These are phyloP conservation scores for Talaromyces albobiverticillius DNA, from an alignment of 2,329 filamentous ascomycete species.

Conservation along the genomic window DNA sequence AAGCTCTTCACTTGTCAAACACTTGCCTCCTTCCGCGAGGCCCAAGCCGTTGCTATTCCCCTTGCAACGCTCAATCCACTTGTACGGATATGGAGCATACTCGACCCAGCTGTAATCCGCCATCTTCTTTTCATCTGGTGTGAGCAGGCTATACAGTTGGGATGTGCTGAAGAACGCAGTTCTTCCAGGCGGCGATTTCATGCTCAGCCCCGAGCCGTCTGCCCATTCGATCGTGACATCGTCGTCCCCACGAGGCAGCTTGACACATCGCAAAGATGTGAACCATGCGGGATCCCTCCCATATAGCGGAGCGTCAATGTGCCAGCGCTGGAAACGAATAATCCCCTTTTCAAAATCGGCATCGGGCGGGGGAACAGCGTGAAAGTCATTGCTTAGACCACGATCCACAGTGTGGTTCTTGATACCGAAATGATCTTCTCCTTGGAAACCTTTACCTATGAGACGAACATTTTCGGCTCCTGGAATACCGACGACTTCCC, in stretches of 20 bases:
- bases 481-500: slow-evolving; percentile 13
- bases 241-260: slow-evolving; percentile 34
- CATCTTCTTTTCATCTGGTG: slow-evolving; percentile 38
- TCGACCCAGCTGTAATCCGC: slow-evolving; percentile 48
- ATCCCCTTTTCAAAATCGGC: slow-evolving; percentile 40
- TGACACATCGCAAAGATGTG: slow-evolving; percentile 42
- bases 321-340: slow-evolving; percentile 49
- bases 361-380: slow-evolving; percentile 30
- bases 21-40: slow-evolving; percentile 18
- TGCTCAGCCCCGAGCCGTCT: slow-evolving; percentile 29
- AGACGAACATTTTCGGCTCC: slow-evolving; percentile 13
- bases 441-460: slow-evolving; percentile 13
- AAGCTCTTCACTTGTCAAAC: slow-evolving; percentile 5
- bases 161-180: slow-evolving; percentile 12
- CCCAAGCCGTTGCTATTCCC: slow-evolving; percentile 42
- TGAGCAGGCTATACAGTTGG: slow-evolving; percentile 30
- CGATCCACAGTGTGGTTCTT: slow-evolving; percentile 11
- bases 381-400: slow-evolving; percentile 33
- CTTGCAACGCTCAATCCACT: slow-evolving; percentile 44
- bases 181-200: slow-evolving; percentile 7
- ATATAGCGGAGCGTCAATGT: slow-evolving; percentile 49
- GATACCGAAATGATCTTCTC: slow-evolving; percentile 10
- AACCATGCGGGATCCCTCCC: slow-evolving; percentile 42
- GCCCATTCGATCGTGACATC: slow-evolving; percentile 43
- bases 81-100: slow-evolving; percentile 46